phyloP scores from a whole-genome alignment of 164 flowering plant genomes.

The Umbilicus rupestris region DNA sequence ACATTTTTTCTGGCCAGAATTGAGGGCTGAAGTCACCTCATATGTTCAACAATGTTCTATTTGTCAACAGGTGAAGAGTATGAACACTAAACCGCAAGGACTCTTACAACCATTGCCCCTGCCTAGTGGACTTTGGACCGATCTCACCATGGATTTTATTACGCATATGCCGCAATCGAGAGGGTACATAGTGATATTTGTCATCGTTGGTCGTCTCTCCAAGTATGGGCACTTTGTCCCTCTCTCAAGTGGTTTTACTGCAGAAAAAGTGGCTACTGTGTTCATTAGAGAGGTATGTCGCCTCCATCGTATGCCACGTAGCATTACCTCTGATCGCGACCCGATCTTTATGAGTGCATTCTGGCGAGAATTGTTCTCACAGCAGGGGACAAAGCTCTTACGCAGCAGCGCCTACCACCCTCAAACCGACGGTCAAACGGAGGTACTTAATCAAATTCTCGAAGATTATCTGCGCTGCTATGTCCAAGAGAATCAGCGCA shows the following conservation, averaged over 20 bases:
- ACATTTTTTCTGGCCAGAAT: too few species aligned
- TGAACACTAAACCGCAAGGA: neutral
- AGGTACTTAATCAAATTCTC: slow-evolving; percentile 1
- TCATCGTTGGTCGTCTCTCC: neutral
- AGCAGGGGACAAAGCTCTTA: neutral
- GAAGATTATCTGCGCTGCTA: slow-evolving; percentile 12
- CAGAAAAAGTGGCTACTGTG: neutral
- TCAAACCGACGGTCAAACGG: slow-evolving; percentile 13
- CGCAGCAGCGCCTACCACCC: slow-evolving; percentile 8
- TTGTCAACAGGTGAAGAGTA: neutral
- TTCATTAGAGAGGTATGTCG: neutral
- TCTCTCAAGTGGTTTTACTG: neutral
- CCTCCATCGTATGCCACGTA: neutral
- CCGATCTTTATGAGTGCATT: neutral
- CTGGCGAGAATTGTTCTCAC: neutral
- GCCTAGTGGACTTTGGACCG: neutral
- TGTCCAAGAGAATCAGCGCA: neutral
- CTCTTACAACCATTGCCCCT: slow-evolving; percentile 5
- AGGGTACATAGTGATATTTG: neutral
- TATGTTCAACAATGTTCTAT: neutral
- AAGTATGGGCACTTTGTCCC: slow-evolving; percentile 8
- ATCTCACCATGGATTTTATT: slow-evolving; percentile 9
- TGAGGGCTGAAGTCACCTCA: neutral
- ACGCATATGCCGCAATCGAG: neutral
- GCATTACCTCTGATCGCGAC: slow-evolving; percentile 4